Base-by-base conservation (phyloP, 2,329 filamentous ascomycete species). In the Arthrobotrys conoides region DNA sequence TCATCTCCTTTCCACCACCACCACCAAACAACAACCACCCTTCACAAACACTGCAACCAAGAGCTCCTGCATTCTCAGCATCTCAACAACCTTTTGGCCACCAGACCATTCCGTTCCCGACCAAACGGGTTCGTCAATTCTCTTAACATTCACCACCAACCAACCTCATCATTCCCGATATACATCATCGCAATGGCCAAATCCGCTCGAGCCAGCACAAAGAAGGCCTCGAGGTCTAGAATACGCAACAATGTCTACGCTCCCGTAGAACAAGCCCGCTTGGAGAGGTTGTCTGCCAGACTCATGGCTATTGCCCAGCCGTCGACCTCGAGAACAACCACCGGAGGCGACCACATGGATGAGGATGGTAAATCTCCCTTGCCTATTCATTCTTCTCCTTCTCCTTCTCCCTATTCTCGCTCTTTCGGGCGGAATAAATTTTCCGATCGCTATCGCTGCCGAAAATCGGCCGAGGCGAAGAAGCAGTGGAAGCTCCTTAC, bases 361-460 rank as follows among this genome's bases (percentile, higher is more conserved):
- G 75, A 78, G 68, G 75, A 78, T 72, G 75, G 75, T 78, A 78
- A 78, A 69, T 77, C 73, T 77, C 73, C 73, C 73, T 71, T 41
- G 51, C 66, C 66, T 55, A 36, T 67, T 49, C 57, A 20, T 44
- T 24, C 55, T 27, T 65, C 27, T 30, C 27, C 75, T 64, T 46
- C 44, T 46, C 9, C 44, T 46, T 20, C 44, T 20, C 20, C 44
- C 44, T 46, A n/a, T 46, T n/a, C 51, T 27, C 44, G 48, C 33
- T 59, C 66, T 0, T 20, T 38, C 36, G 57, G 38, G 9, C 66
- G 38, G n/a, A 55, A 36, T 5, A 66, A 71, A 71, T 65, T 22
- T n/a, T 69, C 63, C 68, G 68, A 68, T 65, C 63, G 75, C 22
- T 65, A 48, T 55, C 64, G 63, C 46, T 49, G 68, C 33, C 63